Base-by-base conservation (phyloP, 1,139 yeast genomes). In the Hanseniaspora gamundiae region DNA sequence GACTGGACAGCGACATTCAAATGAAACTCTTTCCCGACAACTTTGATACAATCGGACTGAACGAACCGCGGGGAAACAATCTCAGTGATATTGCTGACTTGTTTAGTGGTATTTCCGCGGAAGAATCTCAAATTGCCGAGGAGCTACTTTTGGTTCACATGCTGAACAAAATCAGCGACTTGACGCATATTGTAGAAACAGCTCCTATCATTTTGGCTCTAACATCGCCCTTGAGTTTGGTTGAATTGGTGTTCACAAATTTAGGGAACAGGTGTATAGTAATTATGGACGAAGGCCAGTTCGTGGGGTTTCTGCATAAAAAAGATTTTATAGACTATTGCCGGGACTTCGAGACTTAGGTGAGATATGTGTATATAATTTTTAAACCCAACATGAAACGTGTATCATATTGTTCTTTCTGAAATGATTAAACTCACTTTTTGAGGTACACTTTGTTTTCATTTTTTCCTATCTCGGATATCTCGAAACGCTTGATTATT, bases 181-280 rank as follows among this genome's bases (percentile, higher is more conserved):
- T 76, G 39, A 63, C 71, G 1, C 54, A 57, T 11, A 63, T 64
- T 38, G 64, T 75, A n/a, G 78, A 76, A 50, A 54, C 57, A 11
- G 64, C 71, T 13, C 80, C 81, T 0, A 65, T 76, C 17, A 67
- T 70, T 39, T 54, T 76, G 43, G 76, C 74, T 49, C 55, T 70
- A 40, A 66, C 70, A 45, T 68, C 78, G 19, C 78, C 76, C 27
- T 54, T 76, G 40, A 66, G 76, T 20, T 62, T 76, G 47, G 78
- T 77, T 2, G 74, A 75, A 50, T 62, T 71, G 56, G 64, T 76
- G 24, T 76, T 76, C 54, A 73, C 74, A 41, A 71, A 73, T 49
- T 60, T 76, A 35, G 82, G 82, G 1, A 71, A 69, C 39, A 57
- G 80, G 43, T 73, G 70, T 14, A 66, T 76, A 29, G 74, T 76